Base-by-base conservation (phyloP, 352 stramenopile species). In the Phytophthora constricta region DNA sequence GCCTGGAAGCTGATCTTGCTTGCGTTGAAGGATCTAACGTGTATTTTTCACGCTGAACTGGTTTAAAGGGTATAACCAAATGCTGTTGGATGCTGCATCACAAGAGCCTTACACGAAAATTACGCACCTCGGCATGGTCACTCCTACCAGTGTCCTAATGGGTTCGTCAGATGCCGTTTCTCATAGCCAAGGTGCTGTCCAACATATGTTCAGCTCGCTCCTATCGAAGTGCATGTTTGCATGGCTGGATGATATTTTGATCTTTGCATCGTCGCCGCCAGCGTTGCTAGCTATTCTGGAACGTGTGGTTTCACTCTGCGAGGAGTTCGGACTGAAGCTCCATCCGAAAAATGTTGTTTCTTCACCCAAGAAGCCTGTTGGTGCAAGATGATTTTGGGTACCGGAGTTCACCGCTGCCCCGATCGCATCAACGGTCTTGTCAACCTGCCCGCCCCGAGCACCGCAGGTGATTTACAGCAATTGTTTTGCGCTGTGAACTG, bases 401-500 rank as follows among this genome's bases (percentile, higher is more conserved):
- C 2, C n/a, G 63, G 57, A 4, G 51, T 71, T 10, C 37, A 26
- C 55, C 43, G 61, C 16, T 59, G 48, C 25, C 56, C 63, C n/a
- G 50, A 20, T 45, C 56, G 63, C 17, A 22, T 71, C 17, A 11
- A 49, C 26, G 63, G 55, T 5, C 54, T 71, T 16, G 41, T 28
- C n/a, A 23, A 71, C n/a, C n/a, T 71, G 41, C 27, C 34, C 23
- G 17, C 53, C 8, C 62, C 62, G 10, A 58, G 14, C 3, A 69
- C 52, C 16, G 41, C 43, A 19, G 63, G 51, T 16, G 39, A 71
- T 19, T 31, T 71, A 3, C 63, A 71, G n/a, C 28, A 54, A 48
- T 69, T 69, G 33, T 4, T 64, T 11, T 69, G 61, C 31, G 54
- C 26, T 19, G 55, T 57, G 3, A 69, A 69, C 52, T 69, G 61